Evolutionary conservation across 257 asterid species (phyloP), one percentile per base, ranked within the genome.

Genomic region (Fraxinus americana): DNA sequence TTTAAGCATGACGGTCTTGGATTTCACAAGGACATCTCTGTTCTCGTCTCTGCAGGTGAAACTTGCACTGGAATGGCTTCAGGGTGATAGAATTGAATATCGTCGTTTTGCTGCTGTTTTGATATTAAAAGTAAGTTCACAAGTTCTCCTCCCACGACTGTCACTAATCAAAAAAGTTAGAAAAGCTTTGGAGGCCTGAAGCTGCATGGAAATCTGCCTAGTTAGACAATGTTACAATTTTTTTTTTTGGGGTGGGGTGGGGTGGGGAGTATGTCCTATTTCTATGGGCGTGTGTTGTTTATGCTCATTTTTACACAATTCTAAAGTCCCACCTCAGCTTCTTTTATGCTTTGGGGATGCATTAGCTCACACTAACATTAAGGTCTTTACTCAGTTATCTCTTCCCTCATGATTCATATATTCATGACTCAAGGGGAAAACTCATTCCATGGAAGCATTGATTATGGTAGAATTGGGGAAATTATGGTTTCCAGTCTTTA

Each of bases 51-150:
- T 71, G 72, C 96, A 96, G 99, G 94, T 96, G 17, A 92, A 86
- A 88, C 85, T 83, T 79, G 98, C 99, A 67, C 70, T 96, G 91
- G 95, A 89, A 27, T 96, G 99, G 99, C 99, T 96, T 77, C 91
- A 87, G 79, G 97, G 94, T 57, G 98, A 93, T 65, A 90, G 98
- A 86, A 87, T 96, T 74, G 99, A 96, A 83, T 85, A 91, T 86
- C 97, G 97, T 13, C 98, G 93, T 67, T 91, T 96, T 83, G 98
- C 98, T 78, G 98, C 99, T 39, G 99, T 93, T 78, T 83, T 93
- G 77, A 96, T 96, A 78, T 81, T 96, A 71, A 96, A 96, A 83
- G 99, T 96, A 93, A 38, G 93, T 78, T 36, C 59, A 73, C 35
- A 23, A 43, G 67, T 76, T 65, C 59, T 45, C 68, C 29, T 75